Base-by-base conservation (phyloP, 2,329 filamentous ascomycete genomes). In the Colletotrichum liriopes region DNA sequence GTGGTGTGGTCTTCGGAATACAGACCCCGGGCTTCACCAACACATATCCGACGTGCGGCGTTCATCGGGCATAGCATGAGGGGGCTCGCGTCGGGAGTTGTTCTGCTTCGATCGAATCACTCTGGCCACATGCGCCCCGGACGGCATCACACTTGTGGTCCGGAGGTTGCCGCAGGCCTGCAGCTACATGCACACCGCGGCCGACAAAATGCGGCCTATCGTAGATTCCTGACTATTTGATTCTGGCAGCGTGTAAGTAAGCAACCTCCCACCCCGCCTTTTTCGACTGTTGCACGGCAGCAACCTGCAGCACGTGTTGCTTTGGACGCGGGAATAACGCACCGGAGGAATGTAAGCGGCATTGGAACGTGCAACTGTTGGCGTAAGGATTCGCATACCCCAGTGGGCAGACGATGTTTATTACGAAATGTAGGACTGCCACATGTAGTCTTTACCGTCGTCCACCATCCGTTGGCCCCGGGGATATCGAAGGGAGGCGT, bases 261-360 rank as follows among this genome's bases (percentile, higher is more conserved):
- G 35, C 35, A 32, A 32, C 29, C 29, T 32, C 29, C 29, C 29
- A n/a, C 26, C 61, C 47, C 52, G 23, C 20, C 59, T 23, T 45
- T 68, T 64, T 60, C 60, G 41, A 60, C 39, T n/a, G 65, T 69
- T n/a, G 69, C 59, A 60, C 65, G 35, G 39, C 65, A 72, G 52
- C 65, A 59, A 72, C 45, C 41, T 45, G 43, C 45, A 60, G 69
- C 65, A 72, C 45, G 59, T 69, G 65, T 20, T 68, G 29, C 23
- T 23, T 16, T 39, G 51, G 52, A 64, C 54, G 69, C 54, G 59
- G 69, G 59, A 43, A 64, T 59, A 64, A 43, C 54, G 45, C 52
- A 69, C 32, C 35, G 16, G 47, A 69, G 45, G 51, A 54, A 64
- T 32, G 52, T 26, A 23, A 64, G 39, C 29, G 35, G 23, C 18